Percentiles rank a stretch among this genome's conserved stretches.
phyloP scores from a whole-genome alignment of 805 yeast species.

The Candida coleopterorum region DNA sequence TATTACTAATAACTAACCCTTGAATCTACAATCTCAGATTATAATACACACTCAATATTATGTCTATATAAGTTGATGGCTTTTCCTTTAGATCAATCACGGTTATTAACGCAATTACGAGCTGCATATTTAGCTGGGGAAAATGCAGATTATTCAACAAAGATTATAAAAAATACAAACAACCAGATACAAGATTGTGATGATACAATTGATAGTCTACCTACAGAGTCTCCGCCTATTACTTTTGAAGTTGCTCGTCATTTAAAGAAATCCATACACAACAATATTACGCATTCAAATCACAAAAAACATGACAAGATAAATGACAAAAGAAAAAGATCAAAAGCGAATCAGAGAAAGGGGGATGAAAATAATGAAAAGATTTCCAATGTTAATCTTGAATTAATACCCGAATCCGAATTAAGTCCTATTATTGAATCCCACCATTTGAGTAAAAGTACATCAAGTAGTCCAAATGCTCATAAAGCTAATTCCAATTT shows the following conservation, averaged over 20 bases:
- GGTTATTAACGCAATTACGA: constrained; percentile 26
- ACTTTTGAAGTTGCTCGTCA: constrained; percentile 22
- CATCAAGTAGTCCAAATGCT: background rate
- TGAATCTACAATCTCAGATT: too few relatives aligned
- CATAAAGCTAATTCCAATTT: background rate
- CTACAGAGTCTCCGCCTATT: constrained; percentile 29
- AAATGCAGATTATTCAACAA: constrained; percentile 17
- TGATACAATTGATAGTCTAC: background rate
- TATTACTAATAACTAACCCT: too few relatives aligned
- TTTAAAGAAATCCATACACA: constrained; percentile 13
- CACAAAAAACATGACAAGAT: background rate
- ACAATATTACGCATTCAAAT: background rate
- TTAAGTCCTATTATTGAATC: constrained; percentile 4
- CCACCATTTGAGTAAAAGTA: background rate
- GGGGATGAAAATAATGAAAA: background rate
- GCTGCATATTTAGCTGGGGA: constrained; percentile 23
- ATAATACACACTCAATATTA: background rate
- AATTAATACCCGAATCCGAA: background rate
- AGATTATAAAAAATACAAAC: constrained; percentile 20
- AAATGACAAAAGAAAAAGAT: background rate
- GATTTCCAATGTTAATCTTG: background rate
- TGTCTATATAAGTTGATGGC: constrained; percentile 23
- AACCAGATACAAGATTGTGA: constrained; percentile 8
- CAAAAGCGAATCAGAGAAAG: background rate
- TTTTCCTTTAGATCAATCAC: constrained; percentile 29